phyloP scores from a whole-genome alignment of 495 filamentous ascomycete genomes.

The Xylaria venustula region DNA sequence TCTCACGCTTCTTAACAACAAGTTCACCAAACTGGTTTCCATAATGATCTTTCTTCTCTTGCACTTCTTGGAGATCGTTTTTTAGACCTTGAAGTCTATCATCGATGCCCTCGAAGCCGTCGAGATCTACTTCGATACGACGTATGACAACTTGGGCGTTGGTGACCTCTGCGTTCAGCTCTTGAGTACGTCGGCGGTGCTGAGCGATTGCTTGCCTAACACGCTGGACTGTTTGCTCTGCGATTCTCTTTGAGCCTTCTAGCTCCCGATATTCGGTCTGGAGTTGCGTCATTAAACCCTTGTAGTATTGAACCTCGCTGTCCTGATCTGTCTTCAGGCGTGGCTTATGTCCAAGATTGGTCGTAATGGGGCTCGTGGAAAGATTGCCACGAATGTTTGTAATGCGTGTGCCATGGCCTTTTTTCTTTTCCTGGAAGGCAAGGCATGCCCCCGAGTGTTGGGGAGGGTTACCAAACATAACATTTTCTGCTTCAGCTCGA shows the following conservation, averaged over 20 bases:
- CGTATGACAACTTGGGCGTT: constrained; percentile 24
- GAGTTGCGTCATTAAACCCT: constrained; percentile 41
- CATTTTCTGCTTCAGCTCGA: constrained; percentile 60
- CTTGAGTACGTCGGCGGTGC: constrained; percentile 39
- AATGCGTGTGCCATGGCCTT: constrained; percentile 63
- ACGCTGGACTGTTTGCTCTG: constrained; percentile 56
- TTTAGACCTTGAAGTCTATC: constrained; percentile 35
- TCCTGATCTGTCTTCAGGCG: constrained; percentile 78
- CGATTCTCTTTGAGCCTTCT: constrained; percentile 39
- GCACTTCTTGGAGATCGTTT: constrained; percentile 30
- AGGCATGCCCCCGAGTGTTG: constrained; percentile 73
- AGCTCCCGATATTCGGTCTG: constrained; percentile 39
- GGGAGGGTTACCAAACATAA: constrained; percentile 66
- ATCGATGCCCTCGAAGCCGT: constrained; percentile 45
- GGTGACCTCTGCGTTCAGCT: constrained; percentile 25
- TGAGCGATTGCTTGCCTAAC: constrained; percentile 57
- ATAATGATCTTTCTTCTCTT: constrained; percentile 33
- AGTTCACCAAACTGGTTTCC: constrained; percentile 43
- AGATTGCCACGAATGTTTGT: constrained; percentile 48
- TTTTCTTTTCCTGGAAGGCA: constrained; percentile 55
- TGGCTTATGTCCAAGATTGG: constrained; percentile 37
- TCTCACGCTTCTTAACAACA: constrained; percentile 33
- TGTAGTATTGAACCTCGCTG: constrained; percentile 26
- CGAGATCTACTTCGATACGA: constrained; percentile 34
- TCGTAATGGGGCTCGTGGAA: constrained; percentile 30